Evolutionary conservation across 2,329 filamentous ascomycete genomes (phyloP).

Genomic region (Daldinia eschscholtzii): DNA sequence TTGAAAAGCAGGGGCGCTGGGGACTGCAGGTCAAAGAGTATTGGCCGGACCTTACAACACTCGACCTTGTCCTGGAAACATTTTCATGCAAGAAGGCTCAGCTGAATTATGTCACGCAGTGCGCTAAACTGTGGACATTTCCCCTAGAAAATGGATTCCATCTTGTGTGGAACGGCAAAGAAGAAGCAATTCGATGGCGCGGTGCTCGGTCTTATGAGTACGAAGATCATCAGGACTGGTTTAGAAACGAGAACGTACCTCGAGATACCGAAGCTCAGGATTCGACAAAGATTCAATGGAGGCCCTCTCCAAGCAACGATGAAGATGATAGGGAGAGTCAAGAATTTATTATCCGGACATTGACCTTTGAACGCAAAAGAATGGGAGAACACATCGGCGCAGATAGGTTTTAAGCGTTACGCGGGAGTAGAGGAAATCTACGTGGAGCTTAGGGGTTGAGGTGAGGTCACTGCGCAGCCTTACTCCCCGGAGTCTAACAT

Average conservation of each 20-base stretch:
- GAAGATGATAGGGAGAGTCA: slow-evolving; percentile 23
- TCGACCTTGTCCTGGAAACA: slow-evolving; percentile 48
- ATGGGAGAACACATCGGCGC: neutral
- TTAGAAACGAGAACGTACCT: slow-evolving; percentile 15
- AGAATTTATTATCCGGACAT: slow-evolving; percentile 41
- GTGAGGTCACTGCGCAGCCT: neutral
- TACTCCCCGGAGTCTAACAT: neutral
- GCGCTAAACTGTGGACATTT: slow-evolving; percentile 49
- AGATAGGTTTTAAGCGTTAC: slow-evolving; percentile 1
- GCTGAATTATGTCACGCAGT: slow-evolving; percentile 45
- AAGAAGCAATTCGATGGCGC: slow-evolving; percentile 41
- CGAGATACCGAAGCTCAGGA: slow-evolving; percentile 1
- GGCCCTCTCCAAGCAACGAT: slow-evolving; percentile 1
- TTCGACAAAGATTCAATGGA: slow-evolving; percentile 31
- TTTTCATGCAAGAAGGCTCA: slow-evolving; percentile 45
- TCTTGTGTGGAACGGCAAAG: slow-evolving; percentile 45
- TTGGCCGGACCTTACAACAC: slow-evolving; percentile 47
- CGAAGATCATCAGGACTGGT: slow-evolving; percentile 24
- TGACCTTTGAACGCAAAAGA: slow-evolving; percentile 30
- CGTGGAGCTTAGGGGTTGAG: neutral
- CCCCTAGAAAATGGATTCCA: slow-evolving; percentile 41
- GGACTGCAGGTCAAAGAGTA: slow-evolving; percentile 45
- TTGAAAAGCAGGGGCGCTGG: slow-evolving; percentile 47
- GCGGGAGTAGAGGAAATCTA: neutral
- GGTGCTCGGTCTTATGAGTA: slow-evolving; percentile 43